Evolutionary conservation across 345 rosid genomes (phyloP), one percentile per base, ranked within the genome.

Genomic region (Draba incana): DNA sequence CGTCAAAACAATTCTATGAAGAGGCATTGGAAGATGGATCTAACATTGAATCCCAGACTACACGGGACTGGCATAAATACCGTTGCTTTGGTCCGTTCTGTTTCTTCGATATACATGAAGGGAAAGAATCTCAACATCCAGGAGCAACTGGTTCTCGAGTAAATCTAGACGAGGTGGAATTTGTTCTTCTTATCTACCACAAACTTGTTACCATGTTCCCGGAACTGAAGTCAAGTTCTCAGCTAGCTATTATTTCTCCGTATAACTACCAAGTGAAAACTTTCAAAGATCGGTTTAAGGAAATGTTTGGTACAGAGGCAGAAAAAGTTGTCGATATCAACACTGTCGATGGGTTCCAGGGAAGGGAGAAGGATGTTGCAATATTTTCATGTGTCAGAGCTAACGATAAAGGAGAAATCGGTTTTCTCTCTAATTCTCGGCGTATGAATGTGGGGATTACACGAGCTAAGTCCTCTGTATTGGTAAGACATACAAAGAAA

Each of bases 311-410:
- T 39, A 79, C 80, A 50, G 98, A 90, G 24, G 84, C 96, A 10
- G 69, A 78, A 54, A 82, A 82, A 59, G 82, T 85, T 30, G 97
- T 87, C 20, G 97, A 94, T 71, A 89, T 94, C 60, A 88, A 86
- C 62, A 94, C 96, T 8, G 91, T 91, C 41, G 98, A 94, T 66
- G 99, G 99, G 59, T 94, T 91, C 80, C 99, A 94, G 99, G 99
- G 99, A 39, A 84, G 98, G 75, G 99, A 94, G 71, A 91, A 91
- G 75, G 98, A 89, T 69, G 92, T 94, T 24, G 96, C 90, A 12
- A 91, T 94, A 49, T 91, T 94, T 72, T 89, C 99, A 8, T 91
- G 96, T 75, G 99, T 94, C 24, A 91, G 99, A 76, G 89, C 97
- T 70, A 91, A 74, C 10, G 75, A 82, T 56, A 78, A 81, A 54